Base-by-base conservation (phyloP, 2,329 filamentous ascomycete genomes). In the Cladosporium sp. region DNA sequence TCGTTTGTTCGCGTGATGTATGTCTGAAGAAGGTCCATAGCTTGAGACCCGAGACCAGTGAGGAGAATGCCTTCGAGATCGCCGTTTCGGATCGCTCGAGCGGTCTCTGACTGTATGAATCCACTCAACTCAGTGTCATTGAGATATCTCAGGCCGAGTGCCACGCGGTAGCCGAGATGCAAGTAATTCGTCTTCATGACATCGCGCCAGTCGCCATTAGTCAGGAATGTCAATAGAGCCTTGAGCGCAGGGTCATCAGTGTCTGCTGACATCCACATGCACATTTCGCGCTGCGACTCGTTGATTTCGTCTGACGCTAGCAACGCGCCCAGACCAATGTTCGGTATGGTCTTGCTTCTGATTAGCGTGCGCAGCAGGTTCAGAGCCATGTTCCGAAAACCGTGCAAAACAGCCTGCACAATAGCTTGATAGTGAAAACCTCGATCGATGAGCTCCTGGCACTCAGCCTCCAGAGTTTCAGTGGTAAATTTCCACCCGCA, bases 1-100 rank as follows among this genome's bases (percentile, higher is more conserved):
- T 92, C 88, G 62, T 83, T 78, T 64, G 85, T 89, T 57, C 85
- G 85, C 58, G 84, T 77, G 39, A 93, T 78, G 66, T 90, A 89
- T 43, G 81, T 80, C 53, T 86, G 84, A 53, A 92, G 79, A 15
- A 93, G 80, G 62, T 90, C 85, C 51, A 91, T 82, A 45, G 85
- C 76, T 47, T 75, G 74, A 56, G 88, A 85, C 2, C 82, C 83
- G 53, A 94, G 83, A 32, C 88, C 88, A 0, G 86, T 88, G 11
- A 94, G 77, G 2, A 90, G 79, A 35, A 93, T 80, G 27, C 84
- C 88, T 66, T 90, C 85, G 43, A 91, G 79, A 59, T 91, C 83
- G 41, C 88, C 88, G 3, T 79, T 78, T 11, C 73, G 69, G 43
- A 84, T 78, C 13, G 82, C 80, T 35, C 78, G 75, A 3, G 74